Evolutionary conservation across 148 eudicot species (phyloP).

Genomic region (Rhododendron mucronatum): DNA sequence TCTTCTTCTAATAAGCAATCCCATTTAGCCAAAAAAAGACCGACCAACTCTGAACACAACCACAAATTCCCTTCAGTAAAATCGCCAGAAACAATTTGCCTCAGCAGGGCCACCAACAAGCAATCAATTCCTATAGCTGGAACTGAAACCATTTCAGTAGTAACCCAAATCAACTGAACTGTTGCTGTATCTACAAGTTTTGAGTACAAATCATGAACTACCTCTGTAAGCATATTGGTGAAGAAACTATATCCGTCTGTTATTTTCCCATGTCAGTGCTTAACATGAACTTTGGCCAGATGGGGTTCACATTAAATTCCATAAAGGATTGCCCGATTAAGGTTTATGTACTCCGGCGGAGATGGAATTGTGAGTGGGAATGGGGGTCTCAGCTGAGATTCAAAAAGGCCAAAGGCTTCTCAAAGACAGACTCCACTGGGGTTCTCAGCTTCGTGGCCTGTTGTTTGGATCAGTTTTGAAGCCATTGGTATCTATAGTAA

Average conservation of each 20-base stretch:
- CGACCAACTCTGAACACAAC: constrained; percentile 59
- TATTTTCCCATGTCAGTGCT: constrained; percentile 65
- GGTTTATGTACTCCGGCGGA: constrained; percentile 40
- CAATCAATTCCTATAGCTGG: constrained; percentile 47
- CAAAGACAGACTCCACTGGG: constrained; percentile 48
- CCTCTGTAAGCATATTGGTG: constrained; percentile 33
- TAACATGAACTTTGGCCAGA: constrained; percentile 42
- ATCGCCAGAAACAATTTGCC: constrained; percentile 81
- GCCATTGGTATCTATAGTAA: constrained; percentile 28
- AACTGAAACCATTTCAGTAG: constrained; percentile 56
- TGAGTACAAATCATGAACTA: constrained; percentile 57
- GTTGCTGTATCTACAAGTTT: constrained; percentile 49
- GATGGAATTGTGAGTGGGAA: constrained; percentile 47
- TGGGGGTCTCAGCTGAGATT: constrained; percentile 61
- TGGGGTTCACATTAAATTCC: constrained; percentile 63
- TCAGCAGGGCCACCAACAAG: constrained; percentile 70
- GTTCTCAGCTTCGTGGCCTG: constrained; percentile 51
- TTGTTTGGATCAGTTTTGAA: constrained; percentile 41
- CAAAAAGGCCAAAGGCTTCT: constrained; percentile 45
- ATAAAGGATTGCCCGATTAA: constrained; percentile 60
- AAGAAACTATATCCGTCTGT: constrained; percentile 69
- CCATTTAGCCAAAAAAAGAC: constrained; percentile 52
- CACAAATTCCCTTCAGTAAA: constrained; percentile 74
- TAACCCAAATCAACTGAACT: constrained; percentile 67
- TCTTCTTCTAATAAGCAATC: constrained; percentile 61